Base-by-base conservation (phyloP, 139 green algal species). In the Chlorella vulgaris region DNA sequence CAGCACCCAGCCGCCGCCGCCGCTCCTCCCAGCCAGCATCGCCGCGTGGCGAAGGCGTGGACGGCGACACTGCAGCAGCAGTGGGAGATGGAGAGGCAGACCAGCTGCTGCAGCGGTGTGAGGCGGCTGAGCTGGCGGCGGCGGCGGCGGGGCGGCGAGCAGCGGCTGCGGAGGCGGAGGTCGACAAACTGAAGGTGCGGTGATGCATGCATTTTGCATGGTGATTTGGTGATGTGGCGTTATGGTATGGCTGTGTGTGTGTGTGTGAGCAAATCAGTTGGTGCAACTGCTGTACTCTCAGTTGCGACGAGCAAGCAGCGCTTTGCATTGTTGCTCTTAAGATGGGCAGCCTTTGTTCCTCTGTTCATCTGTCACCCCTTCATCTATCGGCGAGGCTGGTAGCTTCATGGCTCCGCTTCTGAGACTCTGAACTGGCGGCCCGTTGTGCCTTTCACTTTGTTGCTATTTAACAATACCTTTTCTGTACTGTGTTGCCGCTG, bases 121-220 rank as follows among this genome's bases (percentile, higher is more conserved):
- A 90, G 50, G 80, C 81, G 6, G 81, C 84, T 10, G 86, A 89
- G 77, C 83, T 89, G 43, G 80, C 84, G 18, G 86, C 86, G 0
- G 83, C 79, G 24, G 83, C 86, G 2, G 80, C 65, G 10, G 70
- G 51, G 29, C 67, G 86, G 47, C 80, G 86, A 22, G 86, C 86
- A 1, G 75, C 75, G 31, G 79, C 80, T 3, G 86, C 83, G 35
- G 86, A 90, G 50, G 78, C 70, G 15, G 73, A 86, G 43, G 39
- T 86, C 22, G 61, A 85, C 29, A 40, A 69, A 24, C 33, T 89
- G 21, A 88, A 85, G 71, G 51, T 81, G 74, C 15, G 18, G n/a
- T 13, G 61, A n/a, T 38, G 39, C 26, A 61, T 24, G 35, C 22
- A 28, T 39, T 18, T 75, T 58, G 13, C 13, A 8, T 61, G 28